phyloP scores from a whole-genome alignment of 345 rosid species.

The Gossypium arboreum region DNA sequence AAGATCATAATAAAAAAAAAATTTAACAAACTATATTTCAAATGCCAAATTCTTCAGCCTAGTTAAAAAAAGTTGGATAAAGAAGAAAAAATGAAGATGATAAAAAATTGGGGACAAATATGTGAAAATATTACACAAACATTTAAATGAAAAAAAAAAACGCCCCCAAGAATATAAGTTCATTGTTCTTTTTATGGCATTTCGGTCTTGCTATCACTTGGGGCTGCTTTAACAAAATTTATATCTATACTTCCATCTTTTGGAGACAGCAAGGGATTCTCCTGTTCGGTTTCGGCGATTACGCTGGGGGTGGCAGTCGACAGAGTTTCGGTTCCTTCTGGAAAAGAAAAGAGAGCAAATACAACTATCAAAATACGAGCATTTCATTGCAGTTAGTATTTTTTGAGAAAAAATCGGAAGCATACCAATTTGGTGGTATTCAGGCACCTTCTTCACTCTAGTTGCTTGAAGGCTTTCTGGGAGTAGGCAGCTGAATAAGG shows the following conservation, averaged over 20 bases:
- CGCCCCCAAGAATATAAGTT: no score
- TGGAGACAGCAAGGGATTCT: background rate
- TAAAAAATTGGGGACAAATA: no score
- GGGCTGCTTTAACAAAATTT: background rate
- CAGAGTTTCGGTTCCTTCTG: background rate
- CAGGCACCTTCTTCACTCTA: background rate
- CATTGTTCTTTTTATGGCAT: background rate
- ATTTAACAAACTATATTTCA: background rate
- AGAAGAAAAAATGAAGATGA: background rate
- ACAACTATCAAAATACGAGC: background rate
- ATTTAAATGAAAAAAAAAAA: no score
- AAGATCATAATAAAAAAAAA: no score
- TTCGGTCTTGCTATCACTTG: background rate
- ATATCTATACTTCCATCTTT: background rate
- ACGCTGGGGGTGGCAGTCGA: background rate
- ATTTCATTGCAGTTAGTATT: no score
- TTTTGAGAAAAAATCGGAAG: background rate
- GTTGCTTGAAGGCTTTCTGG: background rate
- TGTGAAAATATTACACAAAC: no score
- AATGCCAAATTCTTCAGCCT: background rate
- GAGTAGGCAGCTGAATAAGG: background rate
- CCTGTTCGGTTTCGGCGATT: background rate
- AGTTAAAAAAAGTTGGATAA: background rate
- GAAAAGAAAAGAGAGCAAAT: background rate
- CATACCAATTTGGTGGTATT: background rate